Conservation (phyloP, 2,329 filamentous ascomycete genomes). For the Claviceps africana region DNA sequence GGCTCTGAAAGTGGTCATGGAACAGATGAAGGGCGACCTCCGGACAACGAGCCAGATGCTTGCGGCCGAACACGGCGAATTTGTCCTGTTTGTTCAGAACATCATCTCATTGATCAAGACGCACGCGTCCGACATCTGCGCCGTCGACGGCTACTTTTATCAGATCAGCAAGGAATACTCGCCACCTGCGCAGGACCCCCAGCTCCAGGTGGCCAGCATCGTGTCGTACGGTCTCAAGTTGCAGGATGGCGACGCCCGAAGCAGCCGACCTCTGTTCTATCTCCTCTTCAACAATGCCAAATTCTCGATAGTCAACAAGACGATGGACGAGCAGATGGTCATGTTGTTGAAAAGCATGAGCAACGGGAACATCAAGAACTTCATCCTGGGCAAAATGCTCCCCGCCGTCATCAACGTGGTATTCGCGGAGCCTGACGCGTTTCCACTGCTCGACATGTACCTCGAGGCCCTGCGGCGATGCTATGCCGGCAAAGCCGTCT, state of each 20-base stretch:
- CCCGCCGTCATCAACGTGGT: conserved; percentile 35
- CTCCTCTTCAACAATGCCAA: conserved; percentile 46
- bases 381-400: conserved; percentile 38
- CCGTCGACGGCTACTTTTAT: conserved; percentile 41
- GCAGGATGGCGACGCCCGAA: conserved; percentile 34
- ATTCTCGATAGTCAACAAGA: conserved; percentile 34
- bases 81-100: conserved; percentile 36
- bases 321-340: conserved; percentile 29
- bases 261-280: conserved; percentile 37
- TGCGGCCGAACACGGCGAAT: conserved; percentile 28
- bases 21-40: conserved; percentile 39
- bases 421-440: conserved; percentile 22
- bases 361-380: conserved; percentile 28
- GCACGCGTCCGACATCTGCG: conserved; percentile 38
- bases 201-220: conserved; percentile 41
- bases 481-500: conserved; percentile 20
- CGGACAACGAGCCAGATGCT: conserved; percentile 19
- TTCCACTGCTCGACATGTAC: conserved; percentile 38
- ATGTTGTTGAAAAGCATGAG: conserved; percentile 36
- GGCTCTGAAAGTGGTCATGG: conserved; percentile 34
- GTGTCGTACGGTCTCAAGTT: conserved; percentile 41
- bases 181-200: conserved; percentile 40
- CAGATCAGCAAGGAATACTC: conserved; percentile 42
- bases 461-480: conserved; percentile 25
- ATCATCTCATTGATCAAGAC: conserved; percentile 41